phyloP scores from a whole-genome alignment of 2,329 filamentous ascomycete species.

The Tolypocladium sp. region DNA sequence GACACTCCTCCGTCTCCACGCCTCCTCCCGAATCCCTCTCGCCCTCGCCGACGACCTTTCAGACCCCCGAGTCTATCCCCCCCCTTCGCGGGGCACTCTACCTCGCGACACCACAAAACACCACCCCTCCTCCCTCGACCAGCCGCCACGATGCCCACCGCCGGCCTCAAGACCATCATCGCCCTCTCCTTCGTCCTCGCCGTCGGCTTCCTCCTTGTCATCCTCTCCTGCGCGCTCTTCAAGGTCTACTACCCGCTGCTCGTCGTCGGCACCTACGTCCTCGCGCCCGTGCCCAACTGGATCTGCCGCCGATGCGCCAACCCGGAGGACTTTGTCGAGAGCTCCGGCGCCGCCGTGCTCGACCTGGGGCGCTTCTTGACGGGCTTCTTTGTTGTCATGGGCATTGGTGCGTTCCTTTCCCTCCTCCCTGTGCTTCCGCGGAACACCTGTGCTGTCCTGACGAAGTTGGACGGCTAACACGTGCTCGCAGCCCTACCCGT shows the following conservation, averaged over 20 bases:
- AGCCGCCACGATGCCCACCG: conserved; percentile 51
- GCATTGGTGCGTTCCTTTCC: conserved; percentile 63
- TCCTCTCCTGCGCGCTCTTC: conserved; percentile 93
- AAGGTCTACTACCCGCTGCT: conserved; percentile 90
- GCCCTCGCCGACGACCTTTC: neutral
- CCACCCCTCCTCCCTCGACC: conserved; percentile 1
- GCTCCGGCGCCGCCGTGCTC: conserved; percentile 71
- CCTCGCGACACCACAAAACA: neutral
- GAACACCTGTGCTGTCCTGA: neutral
- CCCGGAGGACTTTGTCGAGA: conserved; percentile 91
- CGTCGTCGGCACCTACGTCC: conserved; percentile 89
- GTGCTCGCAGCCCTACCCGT: conserved; percentile 65
- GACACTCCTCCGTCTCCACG: neutral
- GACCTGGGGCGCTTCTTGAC: conserved; percentile 93
- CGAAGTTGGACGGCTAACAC: conserved; percentile 4
- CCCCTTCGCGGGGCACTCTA: conserved; percentile 6
- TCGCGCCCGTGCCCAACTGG: conserved; percentile 95
- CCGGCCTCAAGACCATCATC: conserved; percentile 98
- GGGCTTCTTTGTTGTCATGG: conserved; percentile 94
- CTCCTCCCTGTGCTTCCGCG: neutral
- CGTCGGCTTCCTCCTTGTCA: conserved; percentile 97
- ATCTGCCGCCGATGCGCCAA: conserved; percentile 82
- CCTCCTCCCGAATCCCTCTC: neutral
- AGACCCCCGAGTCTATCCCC: neutral
- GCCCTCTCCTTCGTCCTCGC: conserved; percentile 97